Evolutionary conservation across 805 yeast species (phyloP).

Genomic region (Cyberlindnera petersonii): DNA sequence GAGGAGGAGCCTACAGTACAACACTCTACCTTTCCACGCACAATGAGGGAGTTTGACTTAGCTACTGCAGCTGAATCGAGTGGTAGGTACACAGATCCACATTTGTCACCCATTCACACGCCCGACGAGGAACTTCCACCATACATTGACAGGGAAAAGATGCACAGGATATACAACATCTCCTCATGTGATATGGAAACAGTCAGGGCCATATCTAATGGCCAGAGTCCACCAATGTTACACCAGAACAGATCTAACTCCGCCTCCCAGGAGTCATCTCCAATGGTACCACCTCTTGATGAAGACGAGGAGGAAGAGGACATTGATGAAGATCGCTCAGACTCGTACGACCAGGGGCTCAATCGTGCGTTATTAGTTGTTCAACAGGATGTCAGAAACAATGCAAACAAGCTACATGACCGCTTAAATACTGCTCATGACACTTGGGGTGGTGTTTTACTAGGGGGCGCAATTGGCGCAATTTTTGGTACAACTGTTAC

Average conservation of each 20-base stretch:
- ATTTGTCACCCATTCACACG: not conserved
- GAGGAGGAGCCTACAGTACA: not conserved
- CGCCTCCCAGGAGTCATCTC: not conserved
- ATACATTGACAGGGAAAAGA: conserved; percentile 10
- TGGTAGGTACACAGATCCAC: not conserved
- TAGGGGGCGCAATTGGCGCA: conserved; percentile 8
- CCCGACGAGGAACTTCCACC: conserved; percentile 10
- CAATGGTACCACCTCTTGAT: not conserved
- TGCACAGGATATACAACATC: conserved; percentile 13
- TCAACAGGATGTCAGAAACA: not conserved
- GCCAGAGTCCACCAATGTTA: not conserved
- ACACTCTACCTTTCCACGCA: conserved; percentile 3
- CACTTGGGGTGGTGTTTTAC: not conserved
- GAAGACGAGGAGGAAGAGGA: conserved; percentile 1
- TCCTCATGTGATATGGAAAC: conserved; percentile 11
- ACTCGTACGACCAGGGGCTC: conserved; percentile 1
- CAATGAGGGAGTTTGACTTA: conserved; percentile 2
- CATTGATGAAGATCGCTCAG: conserved; percentile 9
- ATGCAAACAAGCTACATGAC: not conserved
- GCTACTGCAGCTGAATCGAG: conserved; percentile 2
- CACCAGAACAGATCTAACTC: not conserved
- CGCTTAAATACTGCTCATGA: not conserved
- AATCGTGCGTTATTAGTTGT: not conserved
- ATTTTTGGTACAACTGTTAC: conserved; percentile 4
- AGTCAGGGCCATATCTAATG: conserved; percentile 7